Evolutionary conservation across 164 flowering plant genomes (phyloP), one percentile per base, ranked within the genome.

Genomic region (Cinnamomum micranthum): DNA sequence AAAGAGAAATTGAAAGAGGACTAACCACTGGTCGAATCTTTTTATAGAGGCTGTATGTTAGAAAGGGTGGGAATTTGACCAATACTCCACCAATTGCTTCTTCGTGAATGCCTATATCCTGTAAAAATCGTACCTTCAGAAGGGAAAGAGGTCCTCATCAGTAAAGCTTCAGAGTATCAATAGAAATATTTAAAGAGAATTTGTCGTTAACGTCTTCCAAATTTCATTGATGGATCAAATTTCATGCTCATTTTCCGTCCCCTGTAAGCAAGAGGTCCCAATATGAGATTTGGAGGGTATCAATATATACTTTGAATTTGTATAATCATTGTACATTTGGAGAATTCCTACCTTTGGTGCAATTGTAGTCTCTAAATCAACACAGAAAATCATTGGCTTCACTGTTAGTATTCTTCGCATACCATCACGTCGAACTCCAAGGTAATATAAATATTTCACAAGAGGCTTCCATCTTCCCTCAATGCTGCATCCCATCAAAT

Each of bases 401-500:
- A 87, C 70, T 17, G 76, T 81, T 71, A 95, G 97, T 66, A 95
- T 90, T 80, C 93, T 92, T 81, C 82, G 91, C 91, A 95, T 89
- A 69, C 98, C 98, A 81, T 90, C 98, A 77, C 88, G 88, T 13
- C 81, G 78, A 74, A 95, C 80, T 69, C 99, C 98, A 75, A 88
- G 91, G 82, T 93, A 95, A 78, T 93, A 92, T 1, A 95, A 80
- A 73, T 90, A 93, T 86, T 89, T 93, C 58, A 95, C 88, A 64
- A 92, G 90, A 78, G 98, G 99, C 81, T 89, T 92, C 98, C 97
- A 95, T 84, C 86, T 86, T 64, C 87, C 90, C 77, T 93, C 97
- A 72, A 93, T 92, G 86, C 96, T 84, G 77, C 94, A 91, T 58
- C 85, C 89, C 96, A 95, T 92, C 82, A 95, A 73, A 2, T 92